Evolutionary conservation across 495 filamentous ascomycete genomes (phyloP).

Genomic region (Hypomontagnella monticulosa): DNA sequence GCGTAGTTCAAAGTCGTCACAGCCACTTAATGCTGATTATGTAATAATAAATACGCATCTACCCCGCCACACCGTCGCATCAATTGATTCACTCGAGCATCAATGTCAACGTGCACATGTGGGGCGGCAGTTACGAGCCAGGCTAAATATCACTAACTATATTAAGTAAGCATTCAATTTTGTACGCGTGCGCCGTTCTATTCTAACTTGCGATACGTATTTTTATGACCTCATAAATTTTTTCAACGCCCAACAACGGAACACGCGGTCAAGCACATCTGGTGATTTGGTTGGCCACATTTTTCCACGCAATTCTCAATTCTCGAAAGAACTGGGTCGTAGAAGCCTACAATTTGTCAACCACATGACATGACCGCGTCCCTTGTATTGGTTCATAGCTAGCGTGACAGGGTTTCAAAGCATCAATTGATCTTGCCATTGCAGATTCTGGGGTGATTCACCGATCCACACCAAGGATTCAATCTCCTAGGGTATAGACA

Average conservation of each 20-base stretch:
- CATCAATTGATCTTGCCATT: not conserved
- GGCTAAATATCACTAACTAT: no score
- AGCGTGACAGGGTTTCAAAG: conserved; percentile 8
- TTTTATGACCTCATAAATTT: conserved; percentile 36
- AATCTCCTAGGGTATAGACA: not conserved
- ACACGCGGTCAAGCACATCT: conserved; percentile 30
- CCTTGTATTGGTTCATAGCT: conserved; percentile 16
- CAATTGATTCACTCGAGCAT: no score
- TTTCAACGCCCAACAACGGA: conserved; percentile 26
- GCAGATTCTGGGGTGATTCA: conserved; percentile 29
- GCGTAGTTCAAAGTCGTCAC: no score
- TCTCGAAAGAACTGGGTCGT: conserved; percentile 23
- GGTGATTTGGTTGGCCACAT: conserved; percentile 30
- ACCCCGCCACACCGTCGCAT: no score
- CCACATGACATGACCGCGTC: conserved; percentile 24
- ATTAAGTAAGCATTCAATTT: no score
- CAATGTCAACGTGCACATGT: no score
- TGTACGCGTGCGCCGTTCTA: no score
- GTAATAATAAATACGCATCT: no score
- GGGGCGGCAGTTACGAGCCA: no score
- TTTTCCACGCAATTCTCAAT: conserved; percentile 31
- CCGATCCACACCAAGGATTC: conserved; percentile 24
- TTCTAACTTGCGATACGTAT: not conserved
- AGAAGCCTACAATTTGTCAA: not conserved
- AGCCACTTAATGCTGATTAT: no score